Base-by-base conservation (phyloP, 768 basidiomycete genomes). In the Termitomyces sp. region DNA sequence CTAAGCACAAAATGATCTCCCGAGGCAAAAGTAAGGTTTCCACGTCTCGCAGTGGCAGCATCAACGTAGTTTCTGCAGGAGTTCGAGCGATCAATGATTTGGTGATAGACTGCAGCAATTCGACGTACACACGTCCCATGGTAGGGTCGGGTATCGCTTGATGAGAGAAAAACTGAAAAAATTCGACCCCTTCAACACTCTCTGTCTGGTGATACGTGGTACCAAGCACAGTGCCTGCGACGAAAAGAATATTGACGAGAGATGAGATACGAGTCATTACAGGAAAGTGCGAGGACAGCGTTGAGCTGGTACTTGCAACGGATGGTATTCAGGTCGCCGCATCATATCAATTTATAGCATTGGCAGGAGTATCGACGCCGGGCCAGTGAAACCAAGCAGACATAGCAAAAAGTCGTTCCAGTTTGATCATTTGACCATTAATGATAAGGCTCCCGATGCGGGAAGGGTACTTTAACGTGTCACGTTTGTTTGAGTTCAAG, bases 11-110 rank as follows among this genome's bases (percentile, higher is more conserved):
- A 82, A 51, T 73, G 73, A 64, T 81, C 73, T 16, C 75, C 77
- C 16, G 75, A 76, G 3, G 84, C 74, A 58, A 73, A 86, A 3
- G 84, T 86, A 50, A 90, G 66, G 62, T 88, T 86, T 50, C 77
- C 66, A 13, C 72, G 69, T 26, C 73, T 58, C 0, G 88, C 87
- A 0, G 82, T 83, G 2, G 68, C 66, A 55, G 77, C 69, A 54
- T 76, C 67, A 49, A 79, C 78, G 59, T 80, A 79, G 59, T 76
- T 77, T 13, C 78, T 80, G 12, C 45, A 37, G 10, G 31, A 46
- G 1, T n/a, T 22, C 10, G 1, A 16, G 9, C 5, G 50, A 26
- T 51, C 36, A 51, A 12, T 37, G 16, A 26, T 20, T 10, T 24
- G 18, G 24, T 3, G 9, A 36, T 36, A 16, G 9, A 1, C 18